Evolutionary conservation across 164 flowering plant species (phyloP), one percentile per base, ranked within the genome.

Genomic region (Warburgia ugandensis): DNA sequence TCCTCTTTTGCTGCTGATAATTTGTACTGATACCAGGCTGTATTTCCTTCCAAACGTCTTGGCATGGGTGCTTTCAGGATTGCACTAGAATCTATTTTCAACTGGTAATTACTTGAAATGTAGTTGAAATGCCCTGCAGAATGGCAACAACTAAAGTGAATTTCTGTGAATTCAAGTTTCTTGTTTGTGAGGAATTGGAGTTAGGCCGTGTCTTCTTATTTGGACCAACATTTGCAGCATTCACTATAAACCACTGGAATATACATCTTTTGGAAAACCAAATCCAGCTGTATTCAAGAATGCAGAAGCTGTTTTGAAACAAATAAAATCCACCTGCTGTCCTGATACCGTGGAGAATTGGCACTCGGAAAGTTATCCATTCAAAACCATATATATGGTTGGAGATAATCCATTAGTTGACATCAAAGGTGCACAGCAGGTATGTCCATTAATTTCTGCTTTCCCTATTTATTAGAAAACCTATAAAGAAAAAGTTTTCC

Each of bases 1-100:
- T 8, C 20, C 9, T 14, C 35, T 12, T 29, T 39, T 30, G 29
- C 22, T 53, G 29, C 19, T 28, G 31, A 9, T 39, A 45, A 16
- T 45, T 27, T 45, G 7, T 45, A 10, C 61, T 45, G 31, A 64
- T 51, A 50, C 46, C 67, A 86, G 94, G 80, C 84, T 64, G 66
- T 68, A 54, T 90, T 86, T 74, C 86, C 97, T 35, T 51, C 75
- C 6, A 84, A 86, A 59, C 95, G 97, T 59, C 79, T 90, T 61
- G 97, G 97, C 22, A 77, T 90, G 94, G 97, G 95, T 66, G 97
- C 97, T 65, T 90, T 86, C 76, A 76, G 97, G 56, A 81, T 82
- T 59, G 90, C 95, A 39, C 51, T 90, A 49, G 88, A 84, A 65
- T 52, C 77, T 45, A 64, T 90, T 53, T 90, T 68, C 69, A 86